Evolutionary conservation across 371 early-diverging fungal species (phyloP), one percentile per base, ranked within the genome.

Genomic region (Rhizopus stolonifer): DNA sequence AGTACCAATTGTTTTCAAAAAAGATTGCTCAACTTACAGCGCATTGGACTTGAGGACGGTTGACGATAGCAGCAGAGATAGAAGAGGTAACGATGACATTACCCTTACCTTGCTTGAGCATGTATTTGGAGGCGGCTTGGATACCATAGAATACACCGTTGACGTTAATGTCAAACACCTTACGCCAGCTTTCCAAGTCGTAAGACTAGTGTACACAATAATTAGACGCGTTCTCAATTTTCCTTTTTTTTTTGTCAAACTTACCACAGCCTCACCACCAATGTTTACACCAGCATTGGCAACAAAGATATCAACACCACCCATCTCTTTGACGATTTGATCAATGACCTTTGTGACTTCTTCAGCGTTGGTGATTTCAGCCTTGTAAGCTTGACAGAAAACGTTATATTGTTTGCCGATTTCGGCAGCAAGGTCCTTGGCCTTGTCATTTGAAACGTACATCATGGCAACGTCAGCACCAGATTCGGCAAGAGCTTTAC

Each of bases 381-480:
- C 73, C 48, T 73, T 68, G 55, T 77, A 77, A 25, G 77, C 73
- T 42, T 67, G 64, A 51, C 73, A 73, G 7, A 22, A 52, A n/a
- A 73, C 67, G 31, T 59, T 59, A 22, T 54, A 67, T 9, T 72
- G 50, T 45, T 72, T 59, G 22, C 47, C 67, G 31, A 77, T 69
- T 21, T 64, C 54, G 4, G 65, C 68, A 33, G 77, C 77, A 17
- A 58, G 59, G 9, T 66, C 67, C 4, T 69, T 64, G 0, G 77
- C 69, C 33, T 61, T 60, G 2, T 72, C 73, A 40, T 58, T 70
- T 2, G 73, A 73, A 19, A 77, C 73, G 34, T 73, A 77, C 69
- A 71, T 77, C 23, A 77, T 49, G 5, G 77, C 77, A 34, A 77
- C 77, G 22, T 70, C 54, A 11, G 77, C 77, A 32, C 77, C 77